phyloP scores from a whole-genome alignment of 352 stramenopile species.

The Phytophthora lateralis region DNA sequence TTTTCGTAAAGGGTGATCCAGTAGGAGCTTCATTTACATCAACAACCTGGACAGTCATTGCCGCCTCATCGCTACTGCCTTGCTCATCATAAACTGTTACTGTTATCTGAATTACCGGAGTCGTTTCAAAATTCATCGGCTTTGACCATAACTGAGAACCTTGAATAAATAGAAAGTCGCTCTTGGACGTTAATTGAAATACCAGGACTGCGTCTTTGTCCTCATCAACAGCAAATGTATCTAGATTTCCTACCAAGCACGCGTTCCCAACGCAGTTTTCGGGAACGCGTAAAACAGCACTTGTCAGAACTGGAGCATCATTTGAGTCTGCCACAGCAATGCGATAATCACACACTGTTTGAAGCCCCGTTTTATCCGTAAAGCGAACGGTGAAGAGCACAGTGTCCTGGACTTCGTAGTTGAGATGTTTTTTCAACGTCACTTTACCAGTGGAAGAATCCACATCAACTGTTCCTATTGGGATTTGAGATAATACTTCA shows the following conservation, averaged over 20 bases:
- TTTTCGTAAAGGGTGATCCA: slow-evolving; percentile 28
- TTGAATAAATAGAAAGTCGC: slow-evolving; percentile 16
- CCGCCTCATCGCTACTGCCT: slow-evolving; percentile 16
- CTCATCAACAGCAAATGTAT: slow-evolving; percentile 50
- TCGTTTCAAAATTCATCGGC: slow-evolving; percentile 26
- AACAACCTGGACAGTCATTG: slow-evolving; percentile 32
- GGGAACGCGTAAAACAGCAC: slow-evolving; percentile 48
- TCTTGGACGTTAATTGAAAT: slow-evolving; percentile 31
- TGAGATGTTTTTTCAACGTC: slow-evolving; percentile 26
- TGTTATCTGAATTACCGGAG: slow-evolving; percentile 26
- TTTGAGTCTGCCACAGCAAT: slow-evolving; percentile 54
- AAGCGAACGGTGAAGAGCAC: slow-evolving; percentile 48
- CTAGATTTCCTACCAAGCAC: slow-evolving; percentile 51
- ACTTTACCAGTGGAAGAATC: slow-evolving; percentile 28
- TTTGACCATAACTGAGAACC: slow-evolving; percentile 23
- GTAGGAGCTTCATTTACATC: slow-evolving; percentile 42
- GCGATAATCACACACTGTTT: slow-evolving; percentile 46
- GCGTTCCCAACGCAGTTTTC: slow-evolving; percentile 50
- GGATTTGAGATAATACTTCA: slow-evolving; percentile 14
- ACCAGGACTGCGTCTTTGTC: slow-evolving; percentile 39
- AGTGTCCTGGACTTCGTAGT: slow-evolving; percentile 49
- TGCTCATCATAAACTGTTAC: slow-evolving; percentile 32
- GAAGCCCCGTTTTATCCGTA: slow-evolving; percentile 45
- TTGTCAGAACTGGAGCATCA: slow-evolving; percentile 44
- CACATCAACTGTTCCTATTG: slow-evolving; percentile 11